Percentiles rank a stretch among this genome's conserved stretches.
Evolutionary conservation across 139 green algal genomes (phyloP).

Genomic region (Tetratostichococcus sp.): DNA sequence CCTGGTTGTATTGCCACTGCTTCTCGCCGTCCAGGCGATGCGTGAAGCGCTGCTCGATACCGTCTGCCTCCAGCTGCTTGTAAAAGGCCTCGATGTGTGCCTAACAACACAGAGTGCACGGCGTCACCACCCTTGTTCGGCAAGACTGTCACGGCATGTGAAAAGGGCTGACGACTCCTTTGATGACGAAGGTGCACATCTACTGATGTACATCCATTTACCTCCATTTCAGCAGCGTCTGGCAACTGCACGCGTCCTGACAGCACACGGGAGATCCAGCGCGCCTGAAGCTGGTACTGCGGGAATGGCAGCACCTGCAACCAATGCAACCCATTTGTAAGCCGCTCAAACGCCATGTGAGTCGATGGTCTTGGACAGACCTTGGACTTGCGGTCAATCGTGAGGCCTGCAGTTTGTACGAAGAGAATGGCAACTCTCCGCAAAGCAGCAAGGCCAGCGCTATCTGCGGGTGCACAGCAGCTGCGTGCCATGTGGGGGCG

Average conservation of each 20-base stretch:
- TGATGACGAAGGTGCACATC: too few species aligned
- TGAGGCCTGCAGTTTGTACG: too few species aligned
- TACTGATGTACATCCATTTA: background rate
- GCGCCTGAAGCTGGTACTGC: constrained; percentile 50
- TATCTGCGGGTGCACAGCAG: too few species aligned
- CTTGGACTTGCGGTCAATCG: too few species aligned
- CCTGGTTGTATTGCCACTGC: constrained; percentile 40
- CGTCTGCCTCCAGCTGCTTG: constrained; percentile 1
- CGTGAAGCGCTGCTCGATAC: constrained; percentile 25
- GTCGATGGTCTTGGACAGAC: too few species aligned
- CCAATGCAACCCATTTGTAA: background rate
- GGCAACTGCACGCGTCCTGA: constrained; percentile 26
- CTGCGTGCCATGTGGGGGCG: too few species aligned
- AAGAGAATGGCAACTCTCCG: too few species aligned
- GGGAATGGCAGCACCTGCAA: constrained; percentile 49
- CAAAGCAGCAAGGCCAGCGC: too few species aligned
- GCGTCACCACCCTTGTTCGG: too few species aligned
- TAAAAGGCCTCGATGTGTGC: constrained; percentile 2
- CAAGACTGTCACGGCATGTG: too few species aligned
- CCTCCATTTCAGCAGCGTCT: constrained; percentile 14
- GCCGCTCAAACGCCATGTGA: background rate
- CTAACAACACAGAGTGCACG: too few species aligned
- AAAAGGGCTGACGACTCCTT: too few species aligned
- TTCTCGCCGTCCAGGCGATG: constrained; percentile 30
- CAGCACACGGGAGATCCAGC: constrained; percentile 40